These are phyloP conservation scores for Coprinopsis strossmayeri DNA, from an alignment of 768 basidiomycete genomes.

Conservation along the genomic window DNA sequence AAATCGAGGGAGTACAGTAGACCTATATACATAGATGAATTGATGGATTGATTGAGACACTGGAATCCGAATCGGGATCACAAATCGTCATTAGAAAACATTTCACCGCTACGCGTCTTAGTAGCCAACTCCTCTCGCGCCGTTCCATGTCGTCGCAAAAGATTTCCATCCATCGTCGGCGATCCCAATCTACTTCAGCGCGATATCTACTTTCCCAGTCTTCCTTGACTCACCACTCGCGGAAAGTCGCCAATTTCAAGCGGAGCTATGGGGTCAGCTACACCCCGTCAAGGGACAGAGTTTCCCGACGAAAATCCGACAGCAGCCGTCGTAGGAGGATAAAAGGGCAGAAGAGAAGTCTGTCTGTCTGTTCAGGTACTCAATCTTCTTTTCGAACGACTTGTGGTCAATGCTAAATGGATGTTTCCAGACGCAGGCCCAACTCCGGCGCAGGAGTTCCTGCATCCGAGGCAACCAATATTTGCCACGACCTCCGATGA, in stretches of 20 bases:
- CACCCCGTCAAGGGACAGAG: conserved; percentile 17
- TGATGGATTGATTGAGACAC: too few relatives aligned
- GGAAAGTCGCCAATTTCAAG: conserved; percentile 26
- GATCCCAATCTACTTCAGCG: conserved; percentile 48
- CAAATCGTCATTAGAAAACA: not conserved
- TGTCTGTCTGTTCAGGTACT: conserved; percentile 26
- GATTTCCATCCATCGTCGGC: conserved; percentile 33
- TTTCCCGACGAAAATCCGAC: conserved; percentile 40
- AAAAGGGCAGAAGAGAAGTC: conserved; percentile 46
- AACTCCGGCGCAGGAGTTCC: conserved; percentile 22
- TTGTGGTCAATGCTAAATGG: not conserved
- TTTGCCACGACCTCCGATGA: conserved; percentile 46
- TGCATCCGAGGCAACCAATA: conserved; percentile 21
- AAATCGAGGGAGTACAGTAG: not conserved
- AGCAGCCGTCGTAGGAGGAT: conserved; percentile 47
- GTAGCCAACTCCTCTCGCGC: conserved; percentile 20
- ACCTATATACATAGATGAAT: not conserved
- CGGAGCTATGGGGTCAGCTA: conserved; percentile 6
- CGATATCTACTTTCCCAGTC: conserved; percentile 1
- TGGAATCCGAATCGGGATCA: not conserved
- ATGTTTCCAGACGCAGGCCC: conserved; percentile 2
- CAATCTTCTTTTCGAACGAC: not conserved
- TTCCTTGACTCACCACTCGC: conserved; percentile 25
- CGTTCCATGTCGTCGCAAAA: conserved; percentile 20
- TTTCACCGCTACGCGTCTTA: not conserved